Evolutionary conservation across 1,284 basidiomycete species (phyloP), one percentile per base, ranked within the genome.

Genomic region (Ceratobasidium sp.): DNA sequence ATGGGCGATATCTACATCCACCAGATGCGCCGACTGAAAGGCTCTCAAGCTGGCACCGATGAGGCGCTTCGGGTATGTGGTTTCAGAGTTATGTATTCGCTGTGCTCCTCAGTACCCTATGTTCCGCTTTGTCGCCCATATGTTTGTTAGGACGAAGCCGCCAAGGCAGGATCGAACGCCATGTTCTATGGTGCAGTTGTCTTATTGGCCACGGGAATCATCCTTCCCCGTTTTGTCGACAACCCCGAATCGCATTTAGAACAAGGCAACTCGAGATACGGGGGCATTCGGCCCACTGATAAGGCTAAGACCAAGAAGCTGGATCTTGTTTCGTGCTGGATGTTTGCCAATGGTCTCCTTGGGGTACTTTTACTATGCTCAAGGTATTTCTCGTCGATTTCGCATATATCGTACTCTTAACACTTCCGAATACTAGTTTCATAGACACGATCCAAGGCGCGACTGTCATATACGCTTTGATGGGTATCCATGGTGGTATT

Each of bases 1-100:
- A 87, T 97, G 62, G 91, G 92, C 10, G 94, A 96, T 77, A 86
- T 96, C 10, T 89, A 97, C 84, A 91, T 89, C 76, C 82, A 82
- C 3, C 65, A 71, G 34, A 41, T 21, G 41, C 55, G 57, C 2
- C 55, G 53, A 6, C 58, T 48, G 32, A 62, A 72, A 0, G 83
- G 82, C 5, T 79, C 82, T 26, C 52, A 53, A n/a, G 18, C 39
- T n/a, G 78, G 79, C 71, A 78, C 77, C 45, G 78, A 80, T 70
- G 36, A 53, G 9, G 30, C 52, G 21, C 53, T 58, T n/a, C 64
- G 64, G 10, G 64, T 67, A 32, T 23, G 64, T 55, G n/a, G 12
- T 34, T 53, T 14, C 8, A 6, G 9, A 26, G n/a, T 8, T 26
- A n/a, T n/a, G n/a, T n/a, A n/a, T n/a, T n/a, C n/a, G n/a, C n/a